Evolutionary conservation across 331 rosid genomes (phyloP), one percentile per base, ranked within the genome.

Genomic region (Rosa hybrid): DNA sequence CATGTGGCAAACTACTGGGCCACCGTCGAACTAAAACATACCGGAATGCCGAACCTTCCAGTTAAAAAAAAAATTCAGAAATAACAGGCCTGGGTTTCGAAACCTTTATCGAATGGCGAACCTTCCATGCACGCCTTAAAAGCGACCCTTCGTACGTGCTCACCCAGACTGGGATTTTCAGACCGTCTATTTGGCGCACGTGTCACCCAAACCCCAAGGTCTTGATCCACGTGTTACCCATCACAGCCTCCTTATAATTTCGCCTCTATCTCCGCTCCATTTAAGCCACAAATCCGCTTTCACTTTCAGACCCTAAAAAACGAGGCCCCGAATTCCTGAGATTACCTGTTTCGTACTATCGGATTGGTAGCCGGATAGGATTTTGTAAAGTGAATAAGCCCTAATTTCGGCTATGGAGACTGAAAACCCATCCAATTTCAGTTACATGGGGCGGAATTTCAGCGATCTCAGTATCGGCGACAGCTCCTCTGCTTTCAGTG

Each of bases 401-500:
- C 16, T 16, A 73, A 51, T 56, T 70, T n/a, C 57, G 41, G 44
- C 16, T 48, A 93, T 92, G 92, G 97, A 62, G 73, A 75, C 78
- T 42, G 86, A 87, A 41, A 84, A 74, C 74, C 80, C 85, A 3
- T 11, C 68, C 13, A 83, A 77, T 75, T 86, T 69, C 79, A 34
- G 86, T 0, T 93, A 78, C 81, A 78, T 90, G 87, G 97, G 92
- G 8, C 83, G 90, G 62, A 87, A 68, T 48, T 83, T 90, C 76
- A 90, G 90, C 65, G 87, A 89, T 75, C 87, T 90, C 38, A 83
- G 85, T 67, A 83, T 77, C 86, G 90, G 76, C 51, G 91, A 90
- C 3, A 71, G 68, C 12, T 88, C 97, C 21, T 86, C 96, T 18
- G 97, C 99, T 50, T 95, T 95, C 77, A 93, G 99, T 83, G 99